Evolutionary conservation across 129 eudicot species (phyloP).

Genomic region (Helianthus annuus): DNA sequence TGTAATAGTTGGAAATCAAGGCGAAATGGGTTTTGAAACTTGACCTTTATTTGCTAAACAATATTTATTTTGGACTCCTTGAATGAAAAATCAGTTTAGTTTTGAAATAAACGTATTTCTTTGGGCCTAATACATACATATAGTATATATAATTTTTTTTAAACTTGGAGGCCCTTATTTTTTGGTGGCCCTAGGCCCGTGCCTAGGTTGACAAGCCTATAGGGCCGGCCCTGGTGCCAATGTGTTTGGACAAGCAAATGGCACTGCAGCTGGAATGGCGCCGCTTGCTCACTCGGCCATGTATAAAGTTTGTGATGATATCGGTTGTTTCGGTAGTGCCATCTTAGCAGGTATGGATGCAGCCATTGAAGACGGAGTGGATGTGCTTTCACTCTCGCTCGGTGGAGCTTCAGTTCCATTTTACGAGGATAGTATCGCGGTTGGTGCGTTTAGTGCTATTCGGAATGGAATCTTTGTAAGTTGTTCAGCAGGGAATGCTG

Average conservation of each 20-base stretch:
- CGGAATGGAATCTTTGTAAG: constrained; percentile 40
- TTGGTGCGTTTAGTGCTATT: constrained; percentile 40
- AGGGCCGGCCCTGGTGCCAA: no score
- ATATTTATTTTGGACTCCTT: no score
- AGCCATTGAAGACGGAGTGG: constrained; percentile 44
- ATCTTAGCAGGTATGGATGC: constrained; percentile 45
- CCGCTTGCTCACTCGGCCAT: constrained; percentile 44
- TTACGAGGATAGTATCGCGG: constrained; percentile 35
- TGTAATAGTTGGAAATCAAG: no score
- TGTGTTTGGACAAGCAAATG: constrained; percentile 42
- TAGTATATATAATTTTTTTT: no score
- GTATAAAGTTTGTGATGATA: constrained; percentile 42
- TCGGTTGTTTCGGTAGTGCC: constrained; percentile 28
- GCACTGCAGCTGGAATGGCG: constrained; percentile 42
- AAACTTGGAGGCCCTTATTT: no score
- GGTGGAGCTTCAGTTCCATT: constrained; percentile 41
- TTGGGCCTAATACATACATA: no score
- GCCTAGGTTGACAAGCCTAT: no score
- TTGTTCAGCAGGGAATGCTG: constrained; percentile 40
- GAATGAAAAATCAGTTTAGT: no score
- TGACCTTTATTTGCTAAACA: no score
- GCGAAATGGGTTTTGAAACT: no score
- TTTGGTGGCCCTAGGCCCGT: no score
- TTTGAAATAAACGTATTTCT: no score
- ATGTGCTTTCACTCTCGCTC: constrained; percentile 40